A percentile compares a stretch with the other conserved stretches of the same genome.
These are phyloP conservation scores for Dryadomyces quercus-mongolicae DNA, from an alignment of 2,329 filamentous ascomycete genomes.

Conservation along the genomic window DNA sequence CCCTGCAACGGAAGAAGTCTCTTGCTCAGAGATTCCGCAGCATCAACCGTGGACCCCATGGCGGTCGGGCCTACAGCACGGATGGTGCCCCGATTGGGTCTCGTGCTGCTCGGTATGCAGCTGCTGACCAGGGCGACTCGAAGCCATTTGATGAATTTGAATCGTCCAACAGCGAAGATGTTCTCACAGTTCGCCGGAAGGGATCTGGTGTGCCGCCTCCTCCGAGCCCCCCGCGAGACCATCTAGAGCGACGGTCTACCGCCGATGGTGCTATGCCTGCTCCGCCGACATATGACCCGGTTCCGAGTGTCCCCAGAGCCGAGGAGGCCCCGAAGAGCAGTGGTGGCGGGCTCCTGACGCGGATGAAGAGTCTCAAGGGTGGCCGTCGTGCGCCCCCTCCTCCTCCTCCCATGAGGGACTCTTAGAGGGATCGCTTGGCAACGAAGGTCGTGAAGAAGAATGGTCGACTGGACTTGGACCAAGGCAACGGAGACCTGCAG, in stretches of 20 bases:
- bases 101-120: conserved; percentile 19
- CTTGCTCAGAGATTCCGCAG: conserved; percentile 83
- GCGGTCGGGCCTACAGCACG: conserved; percentile 20
- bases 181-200: conserved; percentile 30
- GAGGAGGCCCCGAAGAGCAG: neutral
- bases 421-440: conserved; percentile 11
- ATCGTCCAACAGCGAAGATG: conserved; percentile 39
- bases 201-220: conserved; percentile 18
- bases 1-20: conserved; percentile 83
- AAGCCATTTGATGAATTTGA: conserved; percentile 76
- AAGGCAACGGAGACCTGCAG: neutral
- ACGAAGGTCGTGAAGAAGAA: conserved; percentile 1
- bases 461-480: neutral
- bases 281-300: neutral
- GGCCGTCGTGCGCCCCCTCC: conserved; percentile 35
- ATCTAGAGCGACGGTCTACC: conserved; percentile 53
- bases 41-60: conserved; percentile 59
- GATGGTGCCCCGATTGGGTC: conserved; percentile 16
- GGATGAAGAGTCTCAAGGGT: conserved; percentile 75
- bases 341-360: conserved; percentile 52
- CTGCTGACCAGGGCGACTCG: conserved; percentile 19
- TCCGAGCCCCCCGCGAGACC: conserved; percentile 44
- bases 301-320: neutral
- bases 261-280: conserved; percentile 30
- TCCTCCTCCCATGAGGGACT: conserved; percentile 11